Evolutionary conservation across 225 moss, liverwort and hornwort species (phyloP).

Genomic region (Thuidium tamariscinum): DNA sequence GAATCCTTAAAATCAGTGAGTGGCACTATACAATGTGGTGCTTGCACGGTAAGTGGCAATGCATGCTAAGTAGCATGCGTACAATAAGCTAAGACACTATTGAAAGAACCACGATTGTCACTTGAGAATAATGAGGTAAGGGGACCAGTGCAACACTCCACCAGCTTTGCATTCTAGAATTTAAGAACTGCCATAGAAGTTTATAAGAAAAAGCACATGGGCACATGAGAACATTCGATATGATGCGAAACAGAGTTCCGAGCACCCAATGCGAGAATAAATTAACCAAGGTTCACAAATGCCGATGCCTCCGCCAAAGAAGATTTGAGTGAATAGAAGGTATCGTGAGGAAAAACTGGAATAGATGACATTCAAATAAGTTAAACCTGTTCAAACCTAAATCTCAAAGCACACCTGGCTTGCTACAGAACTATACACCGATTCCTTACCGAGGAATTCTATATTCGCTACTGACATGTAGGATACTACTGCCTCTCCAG

Average conservation of each 20-base stretch:
- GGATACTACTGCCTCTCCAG: neutral
- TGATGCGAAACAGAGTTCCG: neutral
- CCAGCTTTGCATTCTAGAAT: neutral
- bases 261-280: neutral
- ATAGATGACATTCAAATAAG: neutral
- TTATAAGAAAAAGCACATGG: neutral
- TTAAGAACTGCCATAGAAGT: neutral
- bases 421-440: constrained; percentile 14
- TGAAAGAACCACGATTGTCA: neutral
- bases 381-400: neutral
- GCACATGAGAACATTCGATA: neutral
- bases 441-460: constrained; percentile 8
- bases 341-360: neutral
- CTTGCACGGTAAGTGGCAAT: too few species aligned
- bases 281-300: neutral
- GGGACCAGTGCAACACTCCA: neutral
- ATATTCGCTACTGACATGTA: neutral
- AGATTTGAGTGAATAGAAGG: neutral
- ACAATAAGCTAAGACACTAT: too few species aligned
- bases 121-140: neutral
- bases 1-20: too few species aligned
- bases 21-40: too few species aligned
- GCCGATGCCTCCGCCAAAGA: neutral
- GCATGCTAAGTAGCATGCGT: too few species aligned
- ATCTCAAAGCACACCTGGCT: constrained; percentile 9